These are phyloP conservation scores for Stagonosporopsis chrysanthemi DNA, from an alignment of 2,329 filamentous ascomycete genomes.

Conservation along the genomic window DNA sequence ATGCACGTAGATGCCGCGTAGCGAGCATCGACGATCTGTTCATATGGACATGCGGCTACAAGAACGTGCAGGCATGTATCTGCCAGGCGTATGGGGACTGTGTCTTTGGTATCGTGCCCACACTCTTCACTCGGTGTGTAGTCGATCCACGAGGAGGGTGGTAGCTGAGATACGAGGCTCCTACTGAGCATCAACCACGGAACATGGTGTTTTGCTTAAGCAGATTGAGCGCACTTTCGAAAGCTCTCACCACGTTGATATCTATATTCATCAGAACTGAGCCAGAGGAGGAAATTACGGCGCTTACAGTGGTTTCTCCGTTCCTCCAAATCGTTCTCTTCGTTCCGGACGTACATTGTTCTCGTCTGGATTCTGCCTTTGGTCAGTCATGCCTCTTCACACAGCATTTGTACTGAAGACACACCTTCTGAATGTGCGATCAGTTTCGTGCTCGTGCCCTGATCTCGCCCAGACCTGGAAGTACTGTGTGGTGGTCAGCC, in stretches of 20 bases:
- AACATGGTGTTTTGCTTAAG: conserved; percentile 41
- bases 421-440: conserved; percentile 78
- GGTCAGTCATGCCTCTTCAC: neutral
- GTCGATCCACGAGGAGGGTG: neutral
- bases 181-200: conserved; percentile 40
- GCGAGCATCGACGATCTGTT: neutral
- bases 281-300: neutral
- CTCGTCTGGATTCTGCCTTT: conserved; percentile 76
- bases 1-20: neutral
- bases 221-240: conserved; percentile 58
- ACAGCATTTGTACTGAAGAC: neutral
- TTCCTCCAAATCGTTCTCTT: conserved; percentile 73
- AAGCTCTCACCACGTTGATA: conserved; percentile 56
- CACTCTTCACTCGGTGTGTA: neutral
- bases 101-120: neutral
- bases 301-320: conserved; percentile 81
- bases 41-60: neutral
- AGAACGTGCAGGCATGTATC: neutral
- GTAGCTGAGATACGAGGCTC: conserved; percentile 31
- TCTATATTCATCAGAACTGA: conserved; percentile 42
- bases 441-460: conserved; percentile 75
- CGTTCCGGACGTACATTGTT: conserved; percentile 75
- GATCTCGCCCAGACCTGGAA: conserved; percentile 81
- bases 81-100: neutral
- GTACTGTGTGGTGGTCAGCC: conserved; percentile 62